Evolutionary conservation across 2,329 filamentous ascomycete genomes (phyloP), one percentile per base, ranked within the genome.

Genomic region (Endothia cerciana): DNA sequence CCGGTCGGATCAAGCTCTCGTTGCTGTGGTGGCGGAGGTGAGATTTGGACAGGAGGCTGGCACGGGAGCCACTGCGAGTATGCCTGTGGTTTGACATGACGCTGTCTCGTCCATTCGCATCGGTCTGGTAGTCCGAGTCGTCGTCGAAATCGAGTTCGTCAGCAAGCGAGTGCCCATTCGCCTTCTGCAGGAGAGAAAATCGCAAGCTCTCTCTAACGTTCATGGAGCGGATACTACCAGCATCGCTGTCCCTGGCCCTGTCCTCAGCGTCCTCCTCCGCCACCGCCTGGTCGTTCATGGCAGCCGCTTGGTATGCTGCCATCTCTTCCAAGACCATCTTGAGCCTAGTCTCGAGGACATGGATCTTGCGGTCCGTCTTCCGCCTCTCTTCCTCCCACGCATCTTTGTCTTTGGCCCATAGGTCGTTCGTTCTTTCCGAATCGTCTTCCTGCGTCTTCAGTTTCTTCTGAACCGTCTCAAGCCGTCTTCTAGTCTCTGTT

Each of bases 121-220:
- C 89, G 43, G 91, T 90, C 69, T 91, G 81, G 63, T 87, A 85
- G 53, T 87, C 83, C 40, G 94, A 92, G 64, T 94, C 91, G 68
- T 91, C 91, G 65, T 94, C 92, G 68, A 97, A 91, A 68, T 92
- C 89, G 63, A 99, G 84, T 78, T 99, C 95, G 72, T 98, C 94
- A 0, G 95, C 95, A 49, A 99, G 83, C 69, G 91, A 97, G 66
- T 93, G 78, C 1, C 90, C 91, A 71, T 87, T 88, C 4, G 80
- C 73, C 73, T 89, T 90, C 11, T 83, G 89, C 68, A 91, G 81
- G 30, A 90, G 79, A 2, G 93, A 96, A 74, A 90, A 92, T 38
- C 92, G 88, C 68, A 92, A 85, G 75, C 89, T 82, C 83, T 89
- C 84, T 76, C 90, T 82, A 81, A 90, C 84, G 75, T 91, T 92